Evolutionary conservation across 805 yeast species (phyloP).

Genomic region (Candida khao-thaluensis): DNA sequence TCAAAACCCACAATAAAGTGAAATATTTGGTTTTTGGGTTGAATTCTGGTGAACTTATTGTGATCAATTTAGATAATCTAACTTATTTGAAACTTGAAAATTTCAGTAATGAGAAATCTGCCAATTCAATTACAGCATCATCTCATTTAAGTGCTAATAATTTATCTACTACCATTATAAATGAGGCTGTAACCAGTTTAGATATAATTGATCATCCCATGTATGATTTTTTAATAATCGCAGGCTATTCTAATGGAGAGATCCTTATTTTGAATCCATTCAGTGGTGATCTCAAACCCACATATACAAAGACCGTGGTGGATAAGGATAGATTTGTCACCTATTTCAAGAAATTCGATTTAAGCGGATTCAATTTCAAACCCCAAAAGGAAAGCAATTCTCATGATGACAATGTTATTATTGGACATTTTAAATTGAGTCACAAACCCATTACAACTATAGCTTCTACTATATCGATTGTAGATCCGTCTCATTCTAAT

Average conservation of each 20-base stretch:
- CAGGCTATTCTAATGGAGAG: slow-evolving; percentile 65
- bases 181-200: slow-evolving; percentile 22
- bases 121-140: background rate
- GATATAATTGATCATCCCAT: slow-evolving; percentile 29
- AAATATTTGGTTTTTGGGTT: slow-evolving; percentile 61
- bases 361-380: slow-evolving; percentile 25
- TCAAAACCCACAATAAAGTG: slow-evolving; percentile 23
- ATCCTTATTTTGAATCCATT: slow-evolving; percentile 47
- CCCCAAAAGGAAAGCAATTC: background rate
- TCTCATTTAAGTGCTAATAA: slow-evolving; percentile 5
- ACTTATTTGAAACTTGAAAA: slow-evolving; percentile 44
- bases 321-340: slow-evolving; percentile 33
- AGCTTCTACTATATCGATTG: slow-evolving; percentile 28
- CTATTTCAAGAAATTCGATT: slow-evolving; percentile 36
- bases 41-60: slow-evolving; percentile 63
- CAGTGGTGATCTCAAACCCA: slow-evolving; percentile 4
- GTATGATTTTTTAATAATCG: slow-evolving; percentile 49
- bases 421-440: slow-evolving; percentile 65
- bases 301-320: slow-evolving; percentile 19
- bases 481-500: slow-evolving; percentile 8
- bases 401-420: slow-evolving; percentile 16
- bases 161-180: slow-evolving; percentile 12
- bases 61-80: slow-evolving; percentile 54
- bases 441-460: slow-evolving; percentile 55
- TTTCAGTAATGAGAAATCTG: slow-evolving; percentile 10